These are phyloP conservation scores for Petunia secreta DNA, from an alignment of 257 asterid genomes.

Conservation along the genomic window DNA sequence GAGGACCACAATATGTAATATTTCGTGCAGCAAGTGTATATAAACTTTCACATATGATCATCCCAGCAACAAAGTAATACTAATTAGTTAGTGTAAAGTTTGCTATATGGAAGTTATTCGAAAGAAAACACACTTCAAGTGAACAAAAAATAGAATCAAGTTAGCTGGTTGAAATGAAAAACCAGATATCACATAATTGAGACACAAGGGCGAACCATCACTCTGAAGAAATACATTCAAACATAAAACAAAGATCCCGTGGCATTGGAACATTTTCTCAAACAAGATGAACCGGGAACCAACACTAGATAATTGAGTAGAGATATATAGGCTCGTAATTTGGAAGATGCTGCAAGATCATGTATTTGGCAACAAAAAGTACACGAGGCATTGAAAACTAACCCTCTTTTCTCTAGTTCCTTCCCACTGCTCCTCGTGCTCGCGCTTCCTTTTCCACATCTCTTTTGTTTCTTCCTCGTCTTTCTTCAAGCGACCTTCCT, in stretches of 20 bases:
- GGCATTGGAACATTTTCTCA: neutral
- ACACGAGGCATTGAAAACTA: constrained; percentile 32
- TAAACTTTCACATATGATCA: neutral
- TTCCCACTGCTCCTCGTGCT: constrained; percentile 99
- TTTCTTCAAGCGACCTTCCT: constrained; percentile 98
- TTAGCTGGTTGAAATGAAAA: constrained; percentile 1
- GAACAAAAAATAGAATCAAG: neutral
- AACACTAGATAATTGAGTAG: constrained; percentile 12
- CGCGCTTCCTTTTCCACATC: constrained; percentile 98
- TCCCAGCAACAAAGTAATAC: neutral
- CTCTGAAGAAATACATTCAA: neutral
- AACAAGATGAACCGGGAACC: neutral
- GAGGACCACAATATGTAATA: neutral
- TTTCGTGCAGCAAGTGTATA: neutral
- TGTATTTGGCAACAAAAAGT: neutral
- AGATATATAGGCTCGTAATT: neutral
- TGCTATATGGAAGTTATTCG: neutral
- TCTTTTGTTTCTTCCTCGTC: constrained; percentile 98
- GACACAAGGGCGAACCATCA: neutral
- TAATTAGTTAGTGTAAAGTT: neutral
- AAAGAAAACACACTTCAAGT: neutral
- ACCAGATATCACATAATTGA: neutral
- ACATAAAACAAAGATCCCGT: neutral
- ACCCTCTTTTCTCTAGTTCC: constrained; percentile 98
- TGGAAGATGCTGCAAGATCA: neutral